Conservation (phyloP, 192 early-diverging fungal species). For the Backusella macrospora region DNA sequence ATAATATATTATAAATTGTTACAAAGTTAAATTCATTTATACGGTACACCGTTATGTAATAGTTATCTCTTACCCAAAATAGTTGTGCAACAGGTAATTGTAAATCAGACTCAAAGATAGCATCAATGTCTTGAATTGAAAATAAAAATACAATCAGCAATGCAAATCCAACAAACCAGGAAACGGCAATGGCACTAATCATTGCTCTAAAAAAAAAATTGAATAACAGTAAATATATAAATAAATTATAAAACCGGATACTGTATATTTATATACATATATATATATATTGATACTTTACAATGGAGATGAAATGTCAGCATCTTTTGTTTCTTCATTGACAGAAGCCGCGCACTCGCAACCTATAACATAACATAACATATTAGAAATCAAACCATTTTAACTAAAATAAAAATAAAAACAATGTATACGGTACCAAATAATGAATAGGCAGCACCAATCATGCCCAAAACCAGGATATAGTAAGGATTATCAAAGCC, state of each 20-base stretch:
- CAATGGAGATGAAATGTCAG: conserved; percentile 34
- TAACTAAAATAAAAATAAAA: background rate
- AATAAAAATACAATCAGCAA: conserved; percentile 31
- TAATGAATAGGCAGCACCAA: conserved; percentile 37
- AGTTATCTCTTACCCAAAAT: conserved; percentile 25
- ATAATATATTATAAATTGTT: background rate
- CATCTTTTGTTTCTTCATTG: conserved; percentile 41
- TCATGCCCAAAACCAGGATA: conserved; percentile 35
- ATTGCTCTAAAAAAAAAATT: conserved; percentile 26
- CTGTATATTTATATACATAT: background rate
- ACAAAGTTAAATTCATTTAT: background rate
- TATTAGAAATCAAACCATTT: background rate
- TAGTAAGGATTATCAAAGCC: conserved; percentile 33
- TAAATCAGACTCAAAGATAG: conserved; percentile 14
- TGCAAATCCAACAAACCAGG: conserved; percentile 35
- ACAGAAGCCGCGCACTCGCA: conserved; percentile 39
- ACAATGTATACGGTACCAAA: conserved; percentile 25
- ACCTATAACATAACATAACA: conserved; percentile 16
- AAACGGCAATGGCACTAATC: conserved; percentile 28
- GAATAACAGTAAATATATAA: background rate
- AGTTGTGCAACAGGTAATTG: conserved; percentile 39
- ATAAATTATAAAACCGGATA: background rate
- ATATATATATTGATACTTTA: conserved; percentile 11
- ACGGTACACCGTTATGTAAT: background rate
- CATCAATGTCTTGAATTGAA: conserved; percentile 36